These are phyloP conservation scores for Letharia lupina DNA, from an alignment of 495 filamentous ascomycete genomes.

Conservation along the genomic window DNA sequence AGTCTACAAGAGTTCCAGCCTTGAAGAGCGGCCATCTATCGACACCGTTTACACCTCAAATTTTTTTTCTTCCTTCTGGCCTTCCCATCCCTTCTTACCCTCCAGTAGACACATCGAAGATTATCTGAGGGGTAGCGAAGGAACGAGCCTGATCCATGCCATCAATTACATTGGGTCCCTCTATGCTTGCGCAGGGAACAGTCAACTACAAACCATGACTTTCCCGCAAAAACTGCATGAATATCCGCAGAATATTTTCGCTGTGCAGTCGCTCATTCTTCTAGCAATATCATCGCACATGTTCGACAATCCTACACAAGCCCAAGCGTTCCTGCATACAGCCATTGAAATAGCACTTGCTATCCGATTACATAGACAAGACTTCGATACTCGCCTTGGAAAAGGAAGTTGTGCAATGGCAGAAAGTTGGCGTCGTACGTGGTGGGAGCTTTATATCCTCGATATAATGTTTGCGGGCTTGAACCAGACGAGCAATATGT, in stretches of 20 bases:
- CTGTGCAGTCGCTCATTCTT: constrained; percentile 69
- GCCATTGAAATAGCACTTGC: constrained; percentile 66
- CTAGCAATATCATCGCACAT: constrained; percentile 72
- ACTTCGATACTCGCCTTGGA: constrained; percentile 41
- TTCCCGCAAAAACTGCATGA: neutral
- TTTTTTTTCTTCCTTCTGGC: neutral
- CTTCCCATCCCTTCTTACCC: neutral
- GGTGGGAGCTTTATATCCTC: constrained; percentile 84
- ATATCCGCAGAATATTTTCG: constrained; percentile 38
- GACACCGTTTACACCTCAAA: neutral
- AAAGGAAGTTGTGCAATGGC: constrained; percentile 48
- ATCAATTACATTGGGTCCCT: neutral
- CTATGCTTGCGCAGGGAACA: neutral
- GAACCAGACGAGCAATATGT: neutral
- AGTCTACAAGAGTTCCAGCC: neutral
- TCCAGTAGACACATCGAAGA: neutral
- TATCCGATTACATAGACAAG: constrained; percentile 59
- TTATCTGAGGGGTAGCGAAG: neutral
- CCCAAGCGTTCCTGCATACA: constrained; percentile 54
- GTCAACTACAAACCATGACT: neutral
- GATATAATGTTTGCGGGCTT: constrained; percentile 50
- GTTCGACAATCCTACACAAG: constrained; percentile 56
- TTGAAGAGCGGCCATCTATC: neutral
- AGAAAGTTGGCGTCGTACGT: constrained; percentile 76
- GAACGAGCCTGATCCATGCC: neutral